Conservation (phyloP, 2,329 filamentous ascomycete genomes). For the Aaosphaeria pasadenensis region DNA sequence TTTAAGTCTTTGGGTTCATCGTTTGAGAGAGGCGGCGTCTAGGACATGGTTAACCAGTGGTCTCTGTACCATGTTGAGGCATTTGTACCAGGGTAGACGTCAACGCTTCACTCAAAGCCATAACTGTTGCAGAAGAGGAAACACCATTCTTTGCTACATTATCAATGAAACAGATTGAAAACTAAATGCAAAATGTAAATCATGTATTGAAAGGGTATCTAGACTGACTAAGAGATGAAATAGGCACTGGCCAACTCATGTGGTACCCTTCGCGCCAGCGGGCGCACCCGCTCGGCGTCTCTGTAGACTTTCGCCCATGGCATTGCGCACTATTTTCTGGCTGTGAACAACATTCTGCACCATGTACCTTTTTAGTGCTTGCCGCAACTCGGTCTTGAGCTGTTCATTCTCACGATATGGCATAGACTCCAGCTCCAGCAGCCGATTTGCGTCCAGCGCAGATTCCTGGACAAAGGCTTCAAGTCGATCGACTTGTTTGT, state of each 20-base stretch:
- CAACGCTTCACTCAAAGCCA: too few species aligned
- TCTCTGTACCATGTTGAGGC: too few species aligned
- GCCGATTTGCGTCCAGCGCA: slow-evolving; percentile 65
- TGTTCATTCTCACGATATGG: slow-evolving; percentile 75
- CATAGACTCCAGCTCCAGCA: slow-evolving; percentile 75
- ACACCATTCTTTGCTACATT: too few species aligned
- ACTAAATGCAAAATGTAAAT: too few species aligned
- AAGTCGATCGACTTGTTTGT: slow-evolving; percentile 66
- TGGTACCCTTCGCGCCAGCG: slow-evolving; percentile 49
- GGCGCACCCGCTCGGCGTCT: slow-evolving; percentile 62
- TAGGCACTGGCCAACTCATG: slow-evolving; percentile 5
- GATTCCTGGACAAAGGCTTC: slow-evolving; percentile 58
- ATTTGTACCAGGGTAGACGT: too few species aligned
- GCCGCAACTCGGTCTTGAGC: slow-evolving; percentile 58
- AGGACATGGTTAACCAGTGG: too few species aligned
- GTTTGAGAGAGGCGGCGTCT: too few species aligned
- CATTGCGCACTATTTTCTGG: slow-evolving; percentile 77
- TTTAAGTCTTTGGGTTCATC: too few species aligned
- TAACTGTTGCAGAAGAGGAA: too few species aligned
- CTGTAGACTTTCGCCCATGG: slow-evolving; percentile 66
- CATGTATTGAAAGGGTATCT: too few species aligned
- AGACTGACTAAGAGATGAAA: too few species aligned
- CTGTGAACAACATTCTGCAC: slow-evolving; percentile 75
- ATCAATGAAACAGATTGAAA: too few species aligned
- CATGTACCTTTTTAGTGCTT: slow-evolving; percentile 79